Evolutionary conservation across 2,329 filamentous ascomycete species (phyloP).

Genomic region (Fusarium sp.): DNA sequence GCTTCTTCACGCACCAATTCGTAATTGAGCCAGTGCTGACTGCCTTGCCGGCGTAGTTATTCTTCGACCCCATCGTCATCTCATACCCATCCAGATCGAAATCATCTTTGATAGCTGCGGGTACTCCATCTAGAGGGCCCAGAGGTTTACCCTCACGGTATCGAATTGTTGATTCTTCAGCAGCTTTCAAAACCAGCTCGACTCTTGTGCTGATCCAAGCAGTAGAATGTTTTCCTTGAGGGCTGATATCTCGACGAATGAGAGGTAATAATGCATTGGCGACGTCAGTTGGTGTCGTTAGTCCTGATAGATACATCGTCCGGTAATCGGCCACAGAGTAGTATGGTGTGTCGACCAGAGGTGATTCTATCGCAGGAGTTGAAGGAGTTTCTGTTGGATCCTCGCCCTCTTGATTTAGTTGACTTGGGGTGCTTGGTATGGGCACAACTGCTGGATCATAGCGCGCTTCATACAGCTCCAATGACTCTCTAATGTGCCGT

Average conservation of each 20-base stretch:
- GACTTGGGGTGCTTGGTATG: slow-evolving; percentile 22
- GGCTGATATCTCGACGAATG: slow-evolving; percentile 56
- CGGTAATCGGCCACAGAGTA: slow-evolving; percentile 62
- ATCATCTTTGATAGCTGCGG: slow-evolving; percentile 81
- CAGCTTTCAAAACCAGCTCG: slow-evolving; percentile 57
- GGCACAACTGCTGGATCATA: slow-evolving; percentile 63
- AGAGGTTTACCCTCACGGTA: slow-evolving; percentile 68
- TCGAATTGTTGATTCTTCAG: slow-evolving; percentile 59
- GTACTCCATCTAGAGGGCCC: slow-evolving; percentile 77
- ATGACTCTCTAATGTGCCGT: slow-evolving; percentile 62
- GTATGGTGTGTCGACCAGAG: background rate
- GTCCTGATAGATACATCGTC: slow-evolving; percentile 59
- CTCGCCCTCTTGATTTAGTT: background rate
- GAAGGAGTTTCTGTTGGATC: background rate
- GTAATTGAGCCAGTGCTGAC: slow-evolving; percentile 59
- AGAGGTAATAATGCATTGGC: slow-evolving; percentile 60
- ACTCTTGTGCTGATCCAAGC: slow-evolving; percentile 61
- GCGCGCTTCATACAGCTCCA: slow-evolving; percentile 65
- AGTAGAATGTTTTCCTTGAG: slow-evolving; percentile 56
- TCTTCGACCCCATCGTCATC: slow-evolving; percentile 72
- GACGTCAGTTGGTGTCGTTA: slow-evolving; percentile 61
- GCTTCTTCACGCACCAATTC: slow-evolving; percentile 77
- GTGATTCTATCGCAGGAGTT: background rate
- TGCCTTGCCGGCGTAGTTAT: slow-evolving; percentile 68
- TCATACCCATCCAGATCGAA: slow-evolving; percentile 79